Evolutionary conservation across 768 basidiomycete genomes (phyloP).

Genomic region (Termitomyces sp.): DNA sequence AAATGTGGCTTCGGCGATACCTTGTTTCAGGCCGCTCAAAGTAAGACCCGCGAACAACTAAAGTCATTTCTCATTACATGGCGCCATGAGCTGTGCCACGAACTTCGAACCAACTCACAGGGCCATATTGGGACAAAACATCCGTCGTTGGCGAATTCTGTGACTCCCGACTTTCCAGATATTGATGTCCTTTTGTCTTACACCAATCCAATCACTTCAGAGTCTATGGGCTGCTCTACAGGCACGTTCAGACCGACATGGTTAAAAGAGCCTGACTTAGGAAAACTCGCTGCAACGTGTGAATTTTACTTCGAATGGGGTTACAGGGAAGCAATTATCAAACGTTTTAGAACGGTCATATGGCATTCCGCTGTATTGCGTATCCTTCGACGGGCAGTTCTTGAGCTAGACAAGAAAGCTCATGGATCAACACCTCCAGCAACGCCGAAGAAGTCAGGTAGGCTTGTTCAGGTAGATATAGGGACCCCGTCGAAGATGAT

Average conservation of each 20-base stretch:
- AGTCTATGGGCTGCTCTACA: slow-evolving; percentile 41
- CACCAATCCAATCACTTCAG: slow-evolving; percentile 70
- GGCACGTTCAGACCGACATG: slow-evolving; percentile 35
- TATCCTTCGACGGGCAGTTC: slow-evolving; percentile 22
- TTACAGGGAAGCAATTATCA: slow-evolving; percentile 73
- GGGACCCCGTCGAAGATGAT: slow-evolving; percentile 56
- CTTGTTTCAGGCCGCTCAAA: slow-evolving; percentile 54
- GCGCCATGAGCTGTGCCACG: slow-evolving; percentile 55
- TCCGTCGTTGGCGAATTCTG: slow-evolving; percentile 53
- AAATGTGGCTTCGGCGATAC: slow-evolving; percentile 76
- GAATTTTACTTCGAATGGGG: slow-evolving; percentile 95
- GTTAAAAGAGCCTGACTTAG: slow-evolving; percentile 61
- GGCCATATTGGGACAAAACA: slow-evolving; percentile 62
- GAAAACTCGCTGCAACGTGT: slow-evolving; percentile 70
- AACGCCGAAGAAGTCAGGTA: slow-evolving; percentile 37
- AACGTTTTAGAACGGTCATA: slow-evolving; percentile 77
- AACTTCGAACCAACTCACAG: slow-evolving; percentile 65
- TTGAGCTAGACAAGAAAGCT: slow-evolving; percentile 38
- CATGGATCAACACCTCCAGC: slow-evolving; percentile 14
- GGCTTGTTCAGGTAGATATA: slow-evolving; percentile 17
- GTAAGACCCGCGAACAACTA: slow-evolving; percentile 39
- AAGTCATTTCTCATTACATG: slow-evolving; percentile 53
- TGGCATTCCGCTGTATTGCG: slow-evolving; percentile 68
- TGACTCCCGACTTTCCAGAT: slow-evolving; percentile 67
- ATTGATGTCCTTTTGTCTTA: slow-evolving; percentile 75